These are phyloP conservation scores for Plasmodium vinckei DNA, from an alignment of 169 alveolate species.

Conservation along the genomic window DNA sequence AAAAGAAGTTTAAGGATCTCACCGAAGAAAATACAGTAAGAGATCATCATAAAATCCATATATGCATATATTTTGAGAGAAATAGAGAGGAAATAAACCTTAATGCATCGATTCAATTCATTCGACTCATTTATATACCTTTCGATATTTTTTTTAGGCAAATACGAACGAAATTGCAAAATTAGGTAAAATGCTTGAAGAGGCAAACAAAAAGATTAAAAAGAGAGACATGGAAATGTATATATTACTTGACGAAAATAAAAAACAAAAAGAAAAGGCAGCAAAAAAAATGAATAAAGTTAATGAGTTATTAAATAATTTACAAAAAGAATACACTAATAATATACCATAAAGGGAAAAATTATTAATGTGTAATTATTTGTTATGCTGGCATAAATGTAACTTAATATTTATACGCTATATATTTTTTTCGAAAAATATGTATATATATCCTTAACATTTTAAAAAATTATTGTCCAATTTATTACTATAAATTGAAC, in stretches of 20 bases:
- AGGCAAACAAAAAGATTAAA: slow-evolving; percentile 67
- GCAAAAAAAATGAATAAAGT: slow-evolving; percentile 76
- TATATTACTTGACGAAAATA: slow-evolving; percentile 67
- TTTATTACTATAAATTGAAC: too few species aligned
- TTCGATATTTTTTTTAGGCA: neutral
- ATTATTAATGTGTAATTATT: too few species aligned
- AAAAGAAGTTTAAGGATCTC: slow-evolving; percentile 49
- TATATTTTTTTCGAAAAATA: neutral
- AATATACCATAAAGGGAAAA: slow-evolving; percentile 35
- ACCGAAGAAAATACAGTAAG: slow-evolving; percentile 55
- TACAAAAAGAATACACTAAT: slow-evolving; percentile 68
- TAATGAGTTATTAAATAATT: slow-evolving; percentile 46
- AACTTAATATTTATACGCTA: too few species aligned
- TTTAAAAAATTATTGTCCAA: too few species aligned
- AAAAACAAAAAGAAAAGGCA: slow-evolving; percentile 75
- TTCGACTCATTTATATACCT: neutral
- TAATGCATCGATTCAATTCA: neutral
- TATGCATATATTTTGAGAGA: too few species aligned
- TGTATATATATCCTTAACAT: neutral
- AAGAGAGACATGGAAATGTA: slow-evolving; percentile 76
- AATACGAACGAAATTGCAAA: slow-evolving; percentile 63
- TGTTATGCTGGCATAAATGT: too few species aligned
- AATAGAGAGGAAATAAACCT: neutral
- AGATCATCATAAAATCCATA: too few species aligned
- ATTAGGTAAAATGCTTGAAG: slow-evolving; percentile 58